Evolutionary conservation across 2,329 filamentous ascomycete species (phyloP).

Genomic region (Fusarium penzigii): DNA sequence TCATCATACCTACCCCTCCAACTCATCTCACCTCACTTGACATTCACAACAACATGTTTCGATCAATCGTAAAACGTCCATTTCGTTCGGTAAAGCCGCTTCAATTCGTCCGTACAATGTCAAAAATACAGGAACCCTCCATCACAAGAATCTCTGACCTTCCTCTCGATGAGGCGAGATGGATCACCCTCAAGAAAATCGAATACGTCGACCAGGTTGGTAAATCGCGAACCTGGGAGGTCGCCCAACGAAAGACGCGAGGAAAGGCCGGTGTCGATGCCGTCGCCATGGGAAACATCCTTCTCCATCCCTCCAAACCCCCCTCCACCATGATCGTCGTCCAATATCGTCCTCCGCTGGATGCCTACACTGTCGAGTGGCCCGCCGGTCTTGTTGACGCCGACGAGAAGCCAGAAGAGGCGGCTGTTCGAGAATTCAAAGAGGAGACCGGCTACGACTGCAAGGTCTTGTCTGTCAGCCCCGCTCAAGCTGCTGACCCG

Average conservation of each 20-base stretch:
- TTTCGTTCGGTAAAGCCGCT: too few relatives aligned
- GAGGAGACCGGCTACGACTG: constrained; percentile 29
- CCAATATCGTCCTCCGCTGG: constrained; percentile 28
- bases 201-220: constrained; percentile 30
- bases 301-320: constrained; percentile 27
- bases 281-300: constrained; percentile 30
- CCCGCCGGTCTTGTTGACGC: constrained; percentile 28
- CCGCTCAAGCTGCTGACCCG: constrained; percentile 24
- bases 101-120: too few relatives aligned
- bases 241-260: constrained; percentile 28
- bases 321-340: constrained; percentile 29
- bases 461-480: constrained; percentile 24
- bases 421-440: constrained; percentile 28
- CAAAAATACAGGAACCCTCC: constrained; percentile 25
- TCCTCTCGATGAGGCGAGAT: constrained; percentile 21
- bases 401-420: constrained; percentile 26
- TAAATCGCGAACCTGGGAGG: constrained; percentile 28
- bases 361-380: constrained; percentile 30
- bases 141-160: constrained; percentile 27
- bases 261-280: constrained; percentile 26
- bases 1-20: too few relatives aligned
- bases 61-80: too few relatives aligned
- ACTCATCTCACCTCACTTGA: too few relatives aligned
- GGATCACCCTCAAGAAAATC: constrained; percentile 29
- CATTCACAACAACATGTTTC: too few relatives aligned